Evolutionary conservation across 1,284 basidiomycete genomes (phyloP), one percentile per base, ranked within the genome.

Genomic region (Meira nashicola): DNA sequence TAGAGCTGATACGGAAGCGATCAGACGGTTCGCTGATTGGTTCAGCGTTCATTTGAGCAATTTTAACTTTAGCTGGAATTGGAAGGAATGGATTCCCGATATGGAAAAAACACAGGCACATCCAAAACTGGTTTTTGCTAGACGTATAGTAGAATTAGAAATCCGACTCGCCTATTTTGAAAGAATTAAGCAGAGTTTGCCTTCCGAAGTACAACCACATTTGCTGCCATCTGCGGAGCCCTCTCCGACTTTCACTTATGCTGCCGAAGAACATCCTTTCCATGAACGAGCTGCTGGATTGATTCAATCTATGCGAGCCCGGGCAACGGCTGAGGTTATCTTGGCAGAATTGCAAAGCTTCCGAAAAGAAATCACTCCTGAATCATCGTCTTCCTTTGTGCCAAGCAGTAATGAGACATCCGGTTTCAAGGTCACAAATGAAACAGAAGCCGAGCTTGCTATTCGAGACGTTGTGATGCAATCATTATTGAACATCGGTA

Each of bases 31-130:
- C 60, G 86, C 89, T 0, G 92, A 95, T 67, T 98, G 95, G 95
- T 96, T 97, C 73, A 86, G 90, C 5, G 84, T 90, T 1, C 95
- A 99, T 73, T 88, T 98, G 84, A 92, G 89, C 70, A 99, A 98
- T 81, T 99, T 98, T 79, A 89, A 88, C 19, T 98, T 97, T 81
- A 86, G 88, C 70, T 99, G 95, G 95, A 92, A 93, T n/a, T 99
- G 95, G 95, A 92, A 92, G 73, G 95, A 98, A 83, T 99, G 95
- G 94, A 81, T 92, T n/a, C 86, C 88, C 1, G 93, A 96, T 78
- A 81, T 95, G 12, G 78, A 82, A 2, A 79, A 94, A 12, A 82
- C 86, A 1, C 72, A 59, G n/a, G 39, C 65, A 33, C 92, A 97
- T 75, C 93, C 94, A 0, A 89, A 87, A 69, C 85, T 90, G 14